Percentiles rank a stretch among this genome's conserved stretches.
phyloP scores from a whole-genome alignment of 2,329 filamentous ascomycete genomes.

The Curvularia eragrostidis region DNA sequence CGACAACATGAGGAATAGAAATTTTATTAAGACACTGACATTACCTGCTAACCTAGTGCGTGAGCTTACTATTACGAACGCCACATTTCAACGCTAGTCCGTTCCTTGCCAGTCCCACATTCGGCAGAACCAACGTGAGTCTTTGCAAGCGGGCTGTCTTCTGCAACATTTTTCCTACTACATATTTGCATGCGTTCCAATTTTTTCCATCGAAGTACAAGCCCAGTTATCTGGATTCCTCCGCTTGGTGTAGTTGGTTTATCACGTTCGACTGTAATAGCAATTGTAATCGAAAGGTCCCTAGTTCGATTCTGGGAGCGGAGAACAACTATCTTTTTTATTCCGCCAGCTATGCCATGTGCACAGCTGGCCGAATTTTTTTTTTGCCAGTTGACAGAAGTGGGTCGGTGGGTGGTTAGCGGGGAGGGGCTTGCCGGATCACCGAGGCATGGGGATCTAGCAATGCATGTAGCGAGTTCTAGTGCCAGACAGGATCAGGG shows the following conservation, averaged over 20 bases:
- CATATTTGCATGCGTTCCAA: too few species aligned
- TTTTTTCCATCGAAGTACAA: constrained; percentile 25
- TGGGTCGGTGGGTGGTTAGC: neutral
- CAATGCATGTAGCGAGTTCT: constrained; percentile 3
- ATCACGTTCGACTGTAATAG: constrained; percentile 49
- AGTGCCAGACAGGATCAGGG: constrained; percentile 2
- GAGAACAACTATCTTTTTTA: constrained; percentile 29
- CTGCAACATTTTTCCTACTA: too few species aligned
- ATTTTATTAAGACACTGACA: neutral
- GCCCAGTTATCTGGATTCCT: constrained; percentile 27
- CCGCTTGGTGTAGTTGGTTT: constrained; percentile 47
- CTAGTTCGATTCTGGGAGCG: constrained; percentile 43
- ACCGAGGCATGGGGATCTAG: neutral
- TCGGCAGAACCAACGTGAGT: too few species aligned
- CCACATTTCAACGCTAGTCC: neutral
- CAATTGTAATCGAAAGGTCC: constrained; percentile 45
- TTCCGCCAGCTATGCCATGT: neutral
- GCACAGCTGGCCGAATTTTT: neutral
- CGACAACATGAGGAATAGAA: neutral
- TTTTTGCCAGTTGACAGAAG: neutral
- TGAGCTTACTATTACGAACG: neutral
- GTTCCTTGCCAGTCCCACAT: neutral
- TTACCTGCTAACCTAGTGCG: neutral
- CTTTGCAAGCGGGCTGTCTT: neutral
- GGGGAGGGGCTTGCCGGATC: neutral